Base-by-base conservation (phyloP, 768 basidiomycete species). In the Hirschioporus abietinus region DNA sequence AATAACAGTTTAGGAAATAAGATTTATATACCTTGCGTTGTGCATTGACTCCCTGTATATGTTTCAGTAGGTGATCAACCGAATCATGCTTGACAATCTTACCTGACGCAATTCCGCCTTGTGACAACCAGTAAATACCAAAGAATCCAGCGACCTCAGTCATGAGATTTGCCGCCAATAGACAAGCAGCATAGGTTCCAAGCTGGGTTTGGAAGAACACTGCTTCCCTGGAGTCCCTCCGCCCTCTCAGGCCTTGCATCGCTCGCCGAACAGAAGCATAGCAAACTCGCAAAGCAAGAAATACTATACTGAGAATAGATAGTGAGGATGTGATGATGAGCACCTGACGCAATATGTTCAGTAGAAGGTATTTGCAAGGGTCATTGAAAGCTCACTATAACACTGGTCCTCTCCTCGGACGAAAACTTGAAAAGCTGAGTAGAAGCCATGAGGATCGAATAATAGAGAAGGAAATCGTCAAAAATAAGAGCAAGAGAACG, bases 191-290 rank as follows among this genome's bases (percentile, higher is more conserved):
- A 73, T 90, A 91, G 63, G 84, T 82, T 0, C 91, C 91, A 17
- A 91, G 82, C 68, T 89, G 89, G 7, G 89, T 89, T 66, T 83
- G 82, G 75, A 92, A 90, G 75, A 91, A 90, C 67, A 85, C 77
- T 58, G 81, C 84, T 74, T 86, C 86, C 35, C 30, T 61, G 6
- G 60, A 61, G 23, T 61, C 60, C 30, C 24, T 61, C 25, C 60
- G 60, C 24, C 30, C 60, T 24, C 23, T 6, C 18, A 25, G 64
- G n/a, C 61, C 27, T 17, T 61, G 66, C 24, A 67, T 5, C 35
- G 52, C 25, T 26, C 58, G 63, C 15, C 27, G 27, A 23, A 67
- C 24, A n/a, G 36, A 10, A 15, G 63, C 63, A 63, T 63, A 87
- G 61, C 80, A 68, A 42, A 82, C 77, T 66, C 86, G 82, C 34